Percentiles rank a stretch among this genome's conserved stretches.
Evolutionary conservation across 805 yeast genomes (phyloP).

Genomic region (Candida bentonensis): DNA sequence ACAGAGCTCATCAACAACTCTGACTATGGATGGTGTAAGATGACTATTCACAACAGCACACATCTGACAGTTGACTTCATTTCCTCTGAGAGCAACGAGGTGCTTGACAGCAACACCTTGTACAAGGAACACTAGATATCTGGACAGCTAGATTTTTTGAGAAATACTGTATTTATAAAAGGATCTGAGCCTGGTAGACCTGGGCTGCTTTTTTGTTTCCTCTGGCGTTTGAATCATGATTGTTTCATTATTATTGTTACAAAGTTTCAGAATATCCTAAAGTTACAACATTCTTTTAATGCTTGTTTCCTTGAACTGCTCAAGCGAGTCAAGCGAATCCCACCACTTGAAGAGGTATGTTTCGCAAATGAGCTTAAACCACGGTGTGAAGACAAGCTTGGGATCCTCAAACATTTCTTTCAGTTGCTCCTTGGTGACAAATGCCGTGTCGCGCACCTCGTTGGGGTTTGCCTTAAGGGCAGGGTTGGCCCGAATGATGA

Average conservation of each 20-base stretch:
- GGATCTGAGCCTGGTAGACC: no score
- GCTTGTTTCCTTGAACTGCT: slow-evolving; percentile 27
- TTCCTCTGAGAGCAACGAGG: slow-evolving; percentile 14
- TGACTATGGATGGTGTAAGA: slow-evolving; percentile 17
- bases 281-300: slow-evolving; percentile 18
- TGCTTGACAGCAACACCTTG: slow-evolving; percentile 17
- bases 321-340: slow-evolving; percentile 51
- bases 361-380: slow-evolving; percentile 95
- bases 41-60: slow-evolving; percentile 20
- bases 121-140: slow-evolving; percentile 10
- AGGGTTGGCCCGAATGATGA: slow-evolving; percentile 52
- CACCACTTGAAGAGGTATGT: slow-evolving; percentile 90
- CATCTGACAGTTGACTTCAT: slow-evolving; percentile 20
- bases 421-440: slow-evolving; percentile 56
- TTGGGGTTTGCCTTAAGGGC: slow-evolving; percentile 45
- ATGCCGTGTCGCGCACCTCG: slow-evolving; percentile 72
- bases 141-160: neutral
- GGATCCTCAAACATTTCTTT: slow-evolving; percentile 62
- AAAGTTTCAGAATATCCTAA: neutral
- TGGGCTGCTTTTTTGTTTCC: no score
- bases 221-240: no score
- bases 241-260: neutral
- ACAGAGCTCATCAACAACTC: slow-evolving; percentile 1
- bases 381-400: slow-evolving; percentile 75
- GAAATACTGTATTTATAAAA: neutral